Percentiles rank a stretch among this genome's conserved stretches.
Evolutionary conservation across 768 basidiomycete species (phyloP).

Genomic region (Kockovaella imperatae): DNA sequence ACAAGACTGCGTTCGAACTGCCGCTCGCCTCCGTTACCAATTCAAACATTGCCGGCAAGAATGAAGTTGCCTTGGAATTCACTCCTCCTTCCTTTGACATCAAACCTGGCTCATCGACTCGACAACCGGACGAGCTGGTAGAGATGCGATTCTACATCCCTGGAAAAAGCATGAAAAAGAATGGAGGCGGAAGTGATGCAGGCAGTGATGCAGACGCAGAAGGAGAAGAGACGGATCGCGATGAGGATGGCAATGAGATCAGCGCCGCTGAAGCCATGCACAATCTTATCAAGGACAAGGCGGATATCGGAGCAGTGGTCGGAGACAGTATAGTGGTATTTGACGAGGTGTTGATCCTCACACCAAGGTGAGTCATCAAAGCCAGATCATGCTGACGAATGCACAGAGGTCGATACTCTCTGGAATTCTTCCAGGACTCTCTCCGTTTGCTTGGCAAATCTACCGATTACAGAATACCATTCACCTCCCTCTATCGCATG

Average conservation of each 20-base stretch:
- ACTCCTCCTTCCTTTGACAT: constrained; percentile 43
- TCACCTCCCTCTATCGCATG: constrained; percentile 72
- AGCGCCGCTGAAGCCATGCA: constrained; percentile 95
- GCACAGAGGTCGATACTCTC: constrained; percentile 83
- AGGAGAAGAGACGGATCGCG: constrained; percentile 28
- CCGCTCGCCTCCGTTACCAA: constrained; percentile 82
- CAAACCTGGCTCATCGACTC: no score
- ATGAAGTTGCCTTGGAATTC: constrained; percentile 99
- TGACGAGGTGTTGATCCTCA: constrained; percentile 86
- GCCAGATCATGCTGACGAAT: neutral
- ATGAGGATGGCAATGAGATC: constrained; percentile 48
- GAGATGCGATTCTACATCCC: constrained; percentile 97
- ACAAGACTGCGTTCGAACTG: constrained; percentile 80
- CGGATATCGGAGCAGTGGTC: constrained; percentile 81
- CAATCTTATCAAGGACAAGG: constrained; percentile 89
- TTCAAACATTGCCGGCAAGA: constrained; percentile 93
- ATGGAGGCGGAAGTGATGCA: constrained; percentile 37
- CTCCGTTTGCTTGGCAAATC: constrained; percentile 94
- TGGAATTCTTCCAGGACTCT: constrained; percentile 96
- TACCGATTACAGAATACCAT: constrained; percentile 96
- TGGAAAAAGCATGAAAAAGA: constrained; percentile 30
- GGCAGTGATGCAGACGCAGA: constrained; percentile 29
- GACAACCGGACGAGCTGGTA: constrained; percentile 70
- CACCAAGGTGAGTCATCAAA: constrained; percentile 52
- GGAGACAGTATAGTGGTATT: constrained; percentile 91